Evolutionary conservation across 176 grass and related monocot species (phyloP), one percentile per base, ranked within the genome.

Genomic region (Aegilops longissima): DNA sequence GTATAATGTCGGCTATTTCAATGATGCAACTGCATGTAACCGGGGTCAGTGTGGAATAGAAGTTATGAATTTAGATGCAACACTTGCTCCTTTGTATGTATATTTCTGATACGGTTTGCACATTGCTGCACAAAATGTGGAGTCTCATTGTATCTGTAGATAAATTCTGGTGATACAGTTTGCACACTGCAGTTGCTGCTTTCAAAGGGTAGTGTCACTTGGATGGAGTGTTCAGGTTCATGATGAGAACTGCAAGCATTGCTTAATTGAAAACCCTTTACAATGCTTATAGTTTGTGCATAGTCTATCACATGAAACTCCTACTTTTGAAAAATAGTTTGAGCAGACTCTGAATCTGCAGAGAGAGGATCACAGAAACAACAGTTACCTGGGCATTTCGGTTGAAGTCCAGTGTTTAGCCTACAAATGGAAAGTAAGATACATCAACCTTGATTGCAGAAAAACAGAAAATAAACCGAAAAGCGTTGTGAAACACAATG

Each of bases 321-420:
- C 30, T 31, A 31, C 30, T 31, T 31, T 31, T 31, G 30, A 42
- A 42, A 42, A 30, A 18, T 73, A 21, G 12, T 40, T 9, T 16
- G 13, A 18, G 49, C 81, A 72, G 25, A 39, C 69, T 80, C 6
- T 68, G 73, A 66, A 82, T 18, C 9, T 68, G 10, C 7, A 69
- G 8, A 24, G 7, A 14, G 21, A 70, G 20, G 12, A 64, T 65
- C n/a, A 89, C 70, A 82, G 8, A 13, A 80, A 49, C 2, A 91
- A 36, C 8, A 82, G 66, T 86, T 92, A 99, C 97, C 94, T 96
- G 97, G 92, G 56, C 97, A 99, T 87, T 20, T 91, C 0, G 90
- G 83, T 84, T 92, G 96, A 80, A 98, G 82, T 76, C 92, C 81
- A 7, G 79, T 88, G 31, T 34, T 88, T 44, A 96, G 45, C 88